Conservation (phyloP, 139 green algal species). For the Tetradesmus obliquus region DNA sequence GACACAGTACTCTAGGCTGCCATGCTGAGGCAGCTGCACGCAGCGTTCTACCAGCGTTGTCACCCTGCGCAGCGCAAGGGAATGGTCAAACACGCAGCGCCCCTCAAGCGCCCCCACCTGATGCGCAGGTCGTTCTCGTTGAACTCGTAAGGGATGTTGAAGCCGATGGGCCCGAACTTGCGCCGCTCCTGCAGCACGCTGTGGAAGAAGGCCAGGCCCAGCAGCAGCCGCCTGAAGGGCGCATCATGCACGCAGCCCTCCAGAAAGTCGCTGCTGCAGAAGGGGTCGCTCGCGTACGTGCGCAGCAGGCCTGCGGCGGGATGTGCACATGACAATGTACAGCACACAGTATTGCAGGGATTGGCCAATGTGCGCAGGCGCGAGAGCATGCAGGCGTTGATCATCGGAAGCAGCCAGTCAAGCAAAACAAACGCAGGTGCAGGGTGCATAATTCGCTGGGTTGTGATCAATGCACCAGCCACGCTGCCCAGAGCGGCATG, state of each 20-base stretch:
- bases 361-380: no score
- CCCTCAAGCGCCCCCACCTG: slow-evolving; percentile 24
- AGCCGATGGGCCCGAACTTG: slow-evolving; percentile 87
- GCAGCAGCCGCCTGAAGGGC: slow-evolving; percentile 78
- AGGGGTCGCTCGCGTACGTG: slow-evolving; percentile 81
- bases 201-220: slow-evolving; percentile 86
- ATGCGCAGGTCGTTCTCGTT: slow-evolving; percentile 86
- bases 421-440: no score
- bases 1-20: no score
- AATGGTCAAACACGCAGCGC: no score
- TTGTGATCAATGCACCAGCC: neutral
- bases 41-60: no score
- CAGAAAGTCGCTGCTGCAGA: slow-evolving; percentile 76
- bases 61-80: no score
- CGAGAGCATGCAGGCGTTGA: neutral
- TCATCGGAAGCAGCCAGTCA: neutral
- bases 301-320: slow-evolving; percentile 65
- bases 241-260: slow-evolving; percentile 67
- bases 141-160: slow-evolving; percentile 90
- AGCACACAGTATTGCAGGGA: no score
- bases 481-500: neutral
- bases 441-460: no score
- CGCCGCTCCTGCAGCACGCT: slow-evolving; percentile 68
- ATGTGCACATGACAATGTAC: neutral
- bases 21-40: no score